Base-by-base conservation (phyloP, 2,329 filamentous ascomycete species). In the Penicillium occitanis region DNA sequence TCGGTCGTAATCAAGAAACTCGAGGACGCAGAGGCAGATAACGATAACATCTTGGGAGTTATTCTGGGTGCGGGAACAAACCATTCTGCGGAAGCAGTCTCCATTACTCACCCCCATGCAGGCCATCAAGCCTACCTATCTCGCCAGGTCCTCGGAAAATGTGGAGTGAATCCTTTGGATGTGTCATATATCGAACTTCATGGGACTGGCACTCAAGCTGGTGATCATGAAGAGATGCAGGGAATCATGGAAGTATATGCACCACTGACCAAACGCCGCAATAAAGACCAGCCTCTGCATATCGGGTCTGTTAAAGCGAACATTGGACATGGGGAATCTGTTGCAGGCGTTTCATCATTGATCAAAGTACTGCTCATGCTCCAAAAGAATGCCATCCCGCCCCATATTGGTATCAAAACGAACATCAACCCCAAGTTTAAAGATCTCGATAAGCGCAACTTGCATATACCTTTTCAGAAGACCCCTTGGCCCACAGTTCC, bases 151-250 rank as follows among this genome's bases (percentile, higher is more conserved):
- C 82, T 95, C 0, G 85, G 89, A 58, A 86, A 91, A 50, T 88
- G 90, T 46, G 89, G 90, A 66, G 85, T 95, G 25, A 88, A 93
- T 72, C 90, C 91, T 1, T 84, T 88, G 60, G 90, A 93, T 69
- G 85, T 96, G 59, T 88, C 88, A 76, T 96, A 94, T 73, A 88
- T 96, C 8, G 92, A 96, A 78, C 93, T 95, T 88, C 92, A 96
- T 76, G 92, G 91, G 14, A 96, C 92, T 2, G 92, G 92, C 35
- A 96, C 91, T 0, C 91, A 95, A 76, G 91, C 90, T 37, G 92
- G 91, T 68, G 92, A 96, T 73, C 88, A 88, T 7, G 90, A 88
- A 3, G 93, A 97, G 75, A 93, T 94, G 89, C 83, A 87, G 0
- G 92, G 90, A 0, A 90, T 96, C 58, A 87, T 88, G 28, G 82